Evolutionary conservation across 805 yeast species (phyloP).

Genomic region (Kuraishia hungarica): DNA sequence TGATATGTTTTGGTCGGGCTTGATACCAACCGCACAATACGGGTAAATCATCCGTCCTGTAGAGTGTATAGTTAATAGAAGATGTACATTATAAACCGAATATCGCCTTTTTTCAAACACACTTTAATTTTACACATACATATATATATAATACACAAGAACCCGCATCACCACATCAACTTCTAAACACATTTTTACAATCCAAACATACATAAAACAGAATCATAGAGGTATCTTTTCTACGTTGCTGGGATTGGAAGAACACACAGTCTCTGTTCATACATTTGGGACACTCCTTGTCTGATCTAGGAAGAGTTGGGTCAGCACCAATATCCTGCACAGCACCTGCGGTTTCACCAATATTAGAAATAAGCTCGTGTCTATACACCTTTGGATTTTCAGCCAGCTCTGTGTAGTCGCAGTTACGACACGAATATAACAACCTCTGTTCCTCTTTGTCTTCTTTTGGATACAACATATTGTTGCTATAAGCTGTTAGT

Average conservation of each 20-base stretch:
- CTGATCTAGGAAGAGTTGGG: slow-evolving; percentile 96
- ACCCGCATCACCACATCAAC: background rate
- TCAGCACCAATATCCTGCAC: slow-evolving; percentile 93
- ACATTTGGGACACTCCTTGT: slow-evolving; percentile 89
- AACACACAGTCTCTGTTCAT: slow-evolving; percentile 86
- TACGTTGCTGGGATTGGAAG: slow-evolving; percentile 92
- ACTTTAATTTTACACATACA: background rate
- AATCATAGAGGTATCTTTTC: slow-evolving; percentile 93
- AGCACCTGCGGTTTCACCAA: slow-evolving; percentile 95
- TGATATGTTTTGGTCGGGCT: too few relatives aligned
- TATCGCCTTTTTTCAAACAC: background rate
- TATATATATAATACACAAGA: background rate
- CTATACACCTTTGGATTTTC: slow-evolving; percentile 82
- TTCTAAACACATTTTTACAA: slow-evolving; percentile 68
- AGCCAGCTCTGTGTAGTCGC: slow-evolving; percentile 89
- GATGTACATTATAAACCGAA: too few relatives aligned
- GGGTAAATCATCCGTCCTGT: too few relatives aligned
- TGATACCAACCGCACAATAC: too few relatives aligned
- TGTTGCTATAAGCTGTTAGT: slow-evolving; percentile 44
- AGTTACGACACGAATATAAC: slow-evolving; percentile 88
- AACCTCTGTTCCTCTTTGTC: slow-evolving; percentile 73
- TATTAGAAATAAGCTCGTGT: slow-evolving; percentile 85
- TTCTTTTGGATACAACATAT: slow-evolving; percentile 96
- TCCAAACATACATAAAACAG: slow-evolving; percentile 85
- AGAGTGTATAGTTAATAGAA: too few relatives aligned